Conservation (phyloP, 345 rosid genomes). For the Citrus unshiu region DNA sequence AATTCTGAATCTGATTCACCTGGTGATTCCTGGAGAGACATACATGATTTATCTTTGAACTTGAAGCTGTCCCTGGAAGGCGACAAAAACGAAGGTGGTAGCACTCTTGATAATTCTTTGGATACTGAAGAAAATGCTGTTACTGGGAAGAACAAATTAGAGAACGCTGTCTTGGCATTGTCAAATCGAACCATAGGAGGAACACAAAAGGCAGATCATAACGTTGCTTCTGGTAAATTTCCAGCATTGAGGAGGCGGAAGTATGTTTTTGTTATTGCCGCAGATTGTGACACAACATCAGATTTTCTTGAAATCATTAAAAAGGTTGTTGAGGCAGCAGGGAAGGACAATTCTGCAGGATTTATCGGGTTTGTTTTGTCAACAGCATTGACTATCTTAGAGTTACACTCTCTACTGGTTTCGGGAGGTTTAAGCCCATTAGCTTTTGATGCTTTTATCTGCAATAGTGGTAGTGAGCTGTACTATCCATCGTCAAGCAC, state of each 20-base stretch:
- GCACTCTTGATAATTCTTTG: conserved; percentile 24
- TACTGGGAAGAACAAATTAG: conserved; percentile 39
- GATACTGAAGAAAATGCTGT: conserved; percentile 45
- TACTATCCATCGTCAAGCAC: conserved; percentile 53
- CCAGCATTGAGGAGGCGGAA: conserved; percentile 53
- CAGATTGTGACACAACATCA: conserved; percentile 38
- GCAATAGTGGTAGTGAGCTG: conserved; percentile 79
- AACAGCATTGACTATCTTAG: conserved; percentile 61
- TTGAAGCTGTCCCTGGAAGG: conserved; percentile 63
- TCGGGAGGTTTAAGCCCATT: conserved; percentile 52
- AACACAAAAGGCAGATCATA: conserved; percentile 29
- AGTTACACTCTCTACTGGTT: conserved; percentile 44
- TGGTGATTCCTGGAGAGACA: conserved; percentile 60
- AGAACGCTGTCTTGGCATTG: conserved; percentile 32
- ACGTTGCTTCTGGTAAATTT: conserved; percentile 25
- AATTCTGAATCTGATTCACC: conserved; percentile 54
- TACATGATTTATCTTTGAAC: conserved; percentile 66
- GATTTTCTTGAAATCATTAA: conserved; percentile 34
- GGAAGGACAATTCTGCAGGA: conserved; percentile 31
- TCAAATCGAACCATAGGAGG: conserved; percentile 23
- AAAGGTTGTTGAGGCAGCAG: conserved; percentile 40
- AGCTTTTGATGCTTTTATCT: conserved; percentile 73
- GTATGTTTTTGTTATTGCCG: conserved; percentile 54
- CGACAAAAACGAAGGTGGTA: conserved; percentile 47
- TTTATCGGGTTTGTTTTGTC: conserved; percentile 59